Evolutionary conservation across 2,329 filamentous ascomycete genomes (phyloP).

Genomic region (Pseudofabraea citricarpa): DNA sequence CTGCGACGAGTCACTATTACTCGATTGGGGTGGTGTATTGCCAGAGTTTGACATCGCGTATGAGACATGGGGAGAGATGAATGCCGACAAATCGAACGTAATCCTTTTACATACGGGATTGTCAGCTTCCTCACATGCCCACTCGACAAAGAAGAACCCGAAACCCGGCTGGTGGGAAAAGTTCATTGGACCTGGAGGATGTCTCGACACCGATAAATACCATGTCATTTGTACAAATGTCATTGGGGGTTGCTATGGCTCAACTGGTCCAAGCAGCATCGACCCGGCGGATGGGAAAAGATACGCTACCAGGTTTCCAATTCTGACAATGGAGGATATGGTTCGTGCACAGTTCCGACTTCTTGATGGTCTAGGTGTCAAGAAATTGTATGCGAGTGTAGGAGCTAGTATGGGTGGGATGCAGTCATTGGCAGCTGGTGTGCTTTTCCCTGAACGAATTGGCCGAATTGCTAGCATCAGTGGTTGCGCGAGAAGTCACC

Average conservation of each 20-base stretch:
- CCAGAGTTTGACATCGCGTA: conserved; percentile 88
- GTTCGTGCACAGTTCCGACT: conserved; percentile 91
- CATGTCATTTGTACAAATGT: conserved; percentile 96
- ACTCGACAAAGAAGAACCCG: conserved; percentile 80
- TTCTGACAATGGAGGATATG: conserved; percentile 96
- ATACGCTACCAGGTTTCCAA: conserved; percentile 93
- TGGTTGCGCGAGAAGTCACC: conserved; percentile 89
- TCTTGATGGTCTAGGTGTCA: conserved; percentile 72
- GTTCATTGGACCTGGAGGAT: conserved; percentile 85
- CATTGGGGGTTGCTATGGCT: conserved; percentile 91
- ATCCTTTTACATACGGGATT: conserved; percentile 91
- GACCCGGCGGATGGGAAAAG: conserved; percentile 83
- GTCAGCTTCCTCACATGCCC: conserved; percentile 95
- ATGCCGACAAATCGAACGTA: conserved; percentile 76
- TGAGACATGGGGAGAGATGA: conserved; percentile 84
- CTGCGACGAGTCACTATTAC: conserved; percentile 67
- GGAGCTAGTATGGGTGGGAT: conserved; percentile 98
- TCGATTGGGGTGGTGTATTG: conserved; percentile 94
- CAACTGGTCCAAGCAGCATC: conserved; percentile 81
- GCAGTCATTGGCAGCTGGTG: conserved; percentile 86
- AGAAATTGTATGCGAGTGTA: conserved; percentile 83
- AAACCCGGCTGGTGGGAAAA: conserved; percentile 98
- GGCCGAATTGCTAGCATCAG: conserved; percentile 82
- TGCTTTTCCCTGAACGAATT: conserved; percentile 77
- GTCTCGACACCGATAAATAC: conserved; percentile 87